These are phyloP conservation scores for Halophytophthora polymorphica DNA, from an alignment of 352 stramenopile genomes.

Conservation along the genomic window DNA sequence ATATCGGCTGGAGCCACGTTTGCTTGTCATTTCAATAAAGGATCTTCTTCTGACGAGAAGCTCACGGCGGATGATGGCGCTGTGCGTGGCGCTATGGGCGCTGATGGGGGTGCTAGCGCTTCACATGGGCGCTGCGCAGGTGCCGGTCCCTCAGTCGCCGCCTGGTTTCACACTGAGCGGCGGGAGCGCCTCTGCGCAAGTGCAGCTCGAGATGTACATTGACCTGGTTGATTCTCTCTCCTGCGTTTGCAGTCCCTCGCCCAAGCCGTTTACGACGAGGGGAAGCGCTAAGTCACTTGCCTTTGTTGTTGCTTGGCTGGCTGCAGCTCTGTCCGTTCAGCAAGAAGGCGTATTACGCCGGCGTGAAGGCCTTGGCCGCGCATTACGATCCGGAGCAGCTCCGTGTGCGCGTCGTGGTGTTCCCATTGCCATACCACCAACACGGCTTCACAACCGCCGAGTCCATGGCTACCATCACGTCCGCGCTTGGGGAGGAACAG, in stretches of 20 bases:
- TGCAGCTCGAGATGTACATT: constrained; percentile 85
- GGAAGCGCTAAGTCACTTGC: too few species aligned
- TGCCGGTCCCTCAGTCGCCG: constrained; percentile 55
- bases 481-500: constrained; percentile 39
- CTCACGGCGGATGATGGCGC: constrained; percentile 21
- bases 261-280: too few species aligned
- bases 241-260: too few species aligned
- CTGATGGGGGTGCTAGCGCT: constrained; percentile 6
- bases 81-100: constrained; percentile 11
- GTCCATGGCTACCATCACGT: constrained; percentile 55
- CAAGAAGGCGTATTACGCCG: constrained; percentile 52
- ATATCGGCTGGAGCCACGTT: constrained; percentile 17
- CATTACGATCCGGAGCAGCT: constrained; percentile 58
- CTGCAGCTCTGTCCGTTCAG: constrained; percentile 65
- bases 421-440: constrained; percentile 70
- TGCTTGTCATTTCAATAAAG: constrained; percentile 10
- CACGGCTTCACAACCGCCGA: constrained; percentile 65
- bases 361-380: constrained; percentile 55
- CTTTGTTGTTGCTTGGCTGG: constrained; percentile 5
- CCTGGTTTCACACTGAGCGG: constrained; percentile 62
- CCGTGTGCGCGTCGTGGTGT: constrained; percentile 59
- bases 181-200: constrained; percentile 45
- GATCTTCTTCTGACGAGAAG: neutral
- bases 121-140: constrained; percentile 25
- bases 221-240: constrained; percentile 47